Conservation (phyloP, 2,329 filamentous ascomycete species). For the Graphilbum ipis-grandicollis region DNA sequence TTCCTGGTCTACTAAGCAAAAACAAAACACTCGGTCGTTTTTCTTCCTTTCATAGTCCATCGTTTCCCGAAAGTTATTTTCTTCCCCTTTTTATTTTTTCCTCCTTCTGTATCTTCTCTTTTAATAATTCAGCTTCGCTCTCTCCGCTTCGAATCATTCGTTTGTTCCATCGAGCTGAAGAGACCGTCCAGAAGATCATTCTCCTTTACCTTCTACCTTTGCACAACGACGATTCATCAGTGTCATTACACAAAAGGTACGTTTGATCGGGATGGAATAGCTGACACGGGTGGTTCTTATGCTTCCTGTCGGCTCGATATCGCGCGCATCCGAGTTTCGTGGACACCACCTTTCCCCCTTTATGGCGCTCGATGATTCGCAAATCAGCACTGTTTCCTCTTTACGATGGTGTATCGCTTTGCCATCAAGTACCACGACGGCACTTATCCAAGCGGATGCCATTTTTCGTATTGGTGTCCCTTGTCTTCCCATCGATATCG, state of each 20-base stretch:
- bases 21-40: background rate
- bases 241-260: conserved; percentile 1
- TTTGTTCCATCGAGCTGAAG: conserved; percentile 1
- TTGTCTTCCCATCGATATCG: too few species aligned
- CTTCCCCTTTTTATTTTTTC: conserved; percentile 5
- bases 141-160: conserved; percentile 6
- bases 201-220: too few species aligned
- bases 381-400: background rate
- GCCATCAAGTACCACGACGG: too few species aligned
- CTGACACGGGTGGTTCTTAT: too few species aligned
- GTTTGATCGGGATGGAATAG: too few species aligned
- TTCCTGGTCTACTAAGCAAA: background rate
- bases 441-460: too few species aligned
- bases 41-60: conserved; percentile 8
- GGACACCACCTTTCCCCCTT: too few species aligned
- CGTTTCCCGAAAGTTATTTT: conserved; percentile 4
- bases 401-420: background rate
- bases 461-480: too few species aligned
- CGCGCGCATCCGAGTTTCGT: too few species aligned
- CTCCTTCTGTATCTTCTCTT: conserved; percentile 4
- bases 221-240: too few species aligned
- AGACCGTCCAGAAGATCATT: background rate
- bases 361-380: conserved; percentile 6
- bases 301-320: too few species aligned
- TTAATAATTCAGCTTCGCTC: background rate